Evolutionary conservation across 176 grass and related monocot species (phyloP), one percentile per base, ranked within the genome.

Genomic region (Triticum dicoccoides): DNA sequence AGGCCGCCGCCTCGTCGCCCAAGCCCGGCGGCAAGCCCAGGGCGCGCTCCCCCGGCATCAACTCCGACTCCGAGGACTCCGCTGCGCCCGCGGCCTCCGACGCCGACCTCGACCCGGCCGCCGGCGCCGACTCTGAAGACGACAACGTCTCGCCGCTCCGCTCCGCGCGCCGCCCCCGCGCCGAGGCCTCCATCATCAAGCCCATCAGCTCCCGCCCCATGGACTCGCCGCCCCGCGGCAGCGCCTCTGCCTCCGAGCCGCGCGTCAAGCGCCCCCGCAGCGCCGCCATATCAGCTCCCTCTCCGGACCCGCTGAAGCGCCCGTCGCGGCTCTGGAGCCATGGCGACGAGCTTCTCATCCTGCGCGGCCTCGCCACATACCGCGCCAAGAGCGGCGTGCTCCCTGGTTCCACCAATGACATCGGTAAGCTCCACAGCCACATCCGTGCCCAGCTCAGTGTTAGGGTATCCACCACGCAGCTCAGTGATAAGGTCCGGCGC

Each of bases 131-230:
- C 77, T 84, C 83, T 61, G 86, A 88, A 9, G 85, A 86, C 42
- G 71, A 47, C 51, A 68, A 87, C 81, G 82, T 83, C 62, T 88
- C 81, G 15, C 91, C 84, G 5, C 63, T 71, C 78, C 81, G 72
- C 11, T 66, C 61, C 76, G 66, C 39, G 54, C 93, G 84, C 49
- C 73, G 41, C 25, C 84, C 90, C n/a, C 90, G 86, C 72, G 70
- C 80, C 32, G 86, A 81, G 21, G 93, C 89, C 2, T 73, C 89
- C 49, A 81, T 87, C 49, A 89, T 95, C 78, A 95, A 95, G 87
- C 89, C 91, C 67, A 87, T 95, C 68, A 93, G 87, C 84, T 91
- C 94, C 39, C 85, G 84, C 51, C 91, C 91, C 67, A 95, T 93
- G 93, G 89, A 89, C 49, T 81, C 65, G 29, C 80, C 84, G 0